Conservation (phyloP, 2,329 filamentous ascomycete species). For the Fusarium annulatum region DNA sequence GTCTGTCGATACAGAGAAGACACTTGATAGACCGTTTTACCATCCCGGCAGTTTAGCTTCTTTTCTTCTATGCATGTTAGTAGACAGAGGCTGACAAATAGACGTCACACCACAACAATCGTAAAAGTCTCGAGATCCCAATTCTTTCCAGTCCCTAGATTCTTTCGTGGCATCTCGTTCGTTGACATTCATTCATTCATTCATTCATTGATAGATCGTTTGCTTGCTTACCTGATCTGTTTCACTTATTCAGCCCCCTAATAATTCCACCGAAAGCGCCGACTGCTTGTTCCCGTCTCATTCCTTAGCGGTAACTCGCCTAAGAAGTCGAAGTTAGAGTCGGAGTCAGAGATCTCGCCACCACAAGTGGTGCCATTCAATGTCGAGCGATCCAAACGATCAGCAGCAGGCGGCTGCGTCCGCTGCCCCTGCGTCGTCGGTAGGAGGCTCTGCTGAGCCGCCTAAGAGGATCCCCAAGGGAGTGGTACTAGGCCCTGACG, state of each 20-base stretch:
- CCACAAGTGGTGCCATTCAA: slow-evolving; percentile 31
- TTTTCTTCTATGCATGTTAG: neutral
- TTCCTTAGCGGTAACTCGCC: slow-evolving; percentile 7
- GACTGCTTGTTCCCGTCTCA: slow-evolving; percentile 7
- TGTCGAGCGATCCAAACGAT: slow-evolving; percentile 45
- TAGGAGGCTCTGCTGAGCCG: slow-evolving; percentile 45
- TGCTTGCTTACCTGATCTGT: neutral
- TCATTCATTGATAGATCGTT: no score
- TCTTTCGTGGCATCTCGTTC: neutral
- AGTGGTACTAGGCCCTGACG: slow-evolving; percentile 80
- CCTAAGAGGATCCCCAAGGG: slow-evolving; percentile 74
- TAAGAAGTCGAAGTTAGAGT: neutral
- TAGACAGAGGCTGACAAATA: slow-evolving; percentile 41
- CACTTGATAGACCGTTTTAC: neutral
- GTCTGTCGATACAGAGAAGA: neutral
- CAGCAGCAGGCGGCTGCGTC: slow-evolving; percentile 38
- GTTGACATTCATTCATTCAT: neutral
- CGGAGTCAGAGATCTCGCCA: slow-evolving; percentile 18
- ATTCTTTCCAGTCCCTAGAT: neutral
- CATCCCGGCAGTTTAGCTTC: slow-evolving; percentile 1
- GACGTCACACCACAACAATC: slow-evolving; percentile 33
- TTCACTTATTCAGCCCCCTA: neutral
- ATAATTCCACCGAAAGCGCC: slow-evolving; percentile 13
- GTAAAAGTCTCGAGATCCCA: slow-evolving; percentile 6
- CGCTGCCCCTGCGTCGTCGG: slow-evolving; percentile 32